Evolutionary conservation across 2,329 filamentous ascomycete genomes (phyloP).

Genomic region (Periconia macrospinosa): DNA sequence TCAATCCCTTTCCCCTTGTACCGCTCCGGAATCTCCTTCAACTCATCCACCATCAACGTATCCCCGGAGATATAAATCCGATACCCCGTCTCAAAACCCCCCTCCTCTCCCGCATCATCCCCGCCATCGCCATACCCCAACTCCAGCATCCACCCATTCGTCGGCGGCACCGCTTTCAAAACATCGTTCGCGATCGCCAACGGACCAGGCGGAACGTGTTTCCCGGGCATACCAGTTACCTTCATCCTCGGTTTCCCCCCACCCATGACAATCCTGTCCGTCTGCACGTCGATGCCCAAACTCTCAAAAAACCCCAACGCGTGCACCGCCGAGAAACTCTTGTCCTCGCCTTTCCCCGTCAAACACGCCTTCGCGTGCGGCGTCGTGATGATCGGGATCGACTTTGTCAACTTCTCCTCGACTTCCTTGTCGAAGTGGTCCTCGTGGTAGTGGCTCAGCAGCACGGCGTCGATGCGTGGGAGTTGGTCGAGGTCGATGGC

Average conservation of each 20-base stretch:
- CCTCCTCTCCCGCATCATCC: conserved; percentile 11
- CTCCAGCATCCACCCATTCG: conserved; percentile 69
- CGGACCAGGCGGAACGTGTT: conserved; percentile 58
- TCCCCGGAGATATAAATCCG: conserved; percentile 69
- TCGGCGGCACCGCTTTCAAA: conserved; percentile 61
- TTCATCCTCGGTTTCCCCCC: conserved; percentile 50
- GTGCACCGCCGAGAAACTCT: conserved; percentile 56
- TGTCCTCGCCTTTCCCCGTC: conserved; percentile 43
- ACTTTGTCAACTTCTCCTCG: conserved; percentile 53
- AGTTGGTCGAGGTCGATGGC: conserved; percentile 62
- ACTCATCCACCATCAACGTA: conserved; percentile 64
- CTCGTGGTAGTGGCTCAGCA: conserved; percentile 67
- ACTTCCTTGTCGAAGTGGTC: conserved; percentile 60
- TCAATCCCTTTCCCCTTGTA: conserved; percentile 58
- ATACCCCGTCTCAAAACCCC: conserved; percentile 57
- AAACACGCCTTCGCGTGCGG: conserved; percentile 62
- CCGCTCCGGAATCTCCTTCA: conserved; percentile 61
- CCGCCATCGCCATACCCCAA: conserved; percentile 51
- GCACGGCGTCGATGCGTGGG: conserved; percentile 61
- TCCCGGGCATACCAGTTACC: conserved; percentile 66
- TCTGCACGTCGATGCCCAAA: conserved; percentile 50
- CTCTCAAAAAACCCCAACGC: conserved; percentile 61
- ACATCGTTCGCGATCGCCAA: conserved; percentile 51
- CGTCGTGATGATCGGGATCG: conserved; percentile 65
- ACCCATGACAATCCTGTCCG: conserved; percentile 2